Conservation (phyloP, 2,329 filamentous ascomycete genomes). For the Trichoderma breve region DNA sequence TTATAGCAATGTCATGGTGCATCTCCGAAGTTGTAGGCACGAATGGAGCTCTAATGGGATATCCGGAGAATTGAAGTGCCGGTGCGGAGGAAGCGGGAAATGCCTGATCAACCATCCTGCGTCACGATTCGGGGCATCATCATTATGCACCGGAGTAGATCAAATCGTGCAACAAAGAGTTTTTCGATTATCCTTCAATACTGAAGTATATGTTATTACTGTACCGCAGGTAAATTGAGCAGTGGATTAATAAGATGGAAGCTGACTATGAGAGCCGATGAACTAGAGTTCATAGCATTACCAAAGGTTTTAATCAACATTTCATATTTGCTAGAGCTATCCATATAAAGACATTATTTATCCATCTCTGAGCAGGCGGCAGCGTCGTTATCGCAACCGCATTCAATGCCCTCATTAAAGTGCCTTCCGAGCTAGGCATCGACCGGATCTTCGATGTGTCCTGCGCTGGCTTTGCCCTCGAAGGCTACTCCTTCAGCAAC, state of each 20-base stretch:
- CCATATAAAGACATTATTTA: neutral
- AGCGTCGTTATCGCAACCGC: neutral
- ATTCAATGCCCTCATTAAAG: neutral
- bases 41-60: neutral
- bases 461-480: neutral
- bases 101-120: neutral
- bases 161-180: too few species aligned
- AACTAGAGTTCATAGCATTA: fast-evolving
- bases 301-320: neutral
- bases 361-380: neutral
- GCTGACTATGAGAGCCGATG: neutral
- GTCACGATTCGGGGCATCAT: neutral
- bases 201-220: neutral
- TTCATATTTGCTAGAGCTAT: neutral
- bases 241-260: neutral
- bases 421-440: neutral
- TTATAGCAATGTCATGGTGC: neutral
- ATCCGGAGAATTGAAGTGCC: neutral
- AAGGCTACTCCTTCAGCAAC: neutral
- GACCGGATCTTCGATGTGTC: neutral
- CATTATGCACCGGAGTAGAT: neutral
- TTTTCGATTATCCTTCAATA: neutral
- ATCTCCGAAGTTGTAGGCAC: neutral
- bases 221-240: neutral
- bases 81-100: neutral